Conservation (phyloP, 257 asterid genomes). For the Nicotiana knightiana region DNA sequence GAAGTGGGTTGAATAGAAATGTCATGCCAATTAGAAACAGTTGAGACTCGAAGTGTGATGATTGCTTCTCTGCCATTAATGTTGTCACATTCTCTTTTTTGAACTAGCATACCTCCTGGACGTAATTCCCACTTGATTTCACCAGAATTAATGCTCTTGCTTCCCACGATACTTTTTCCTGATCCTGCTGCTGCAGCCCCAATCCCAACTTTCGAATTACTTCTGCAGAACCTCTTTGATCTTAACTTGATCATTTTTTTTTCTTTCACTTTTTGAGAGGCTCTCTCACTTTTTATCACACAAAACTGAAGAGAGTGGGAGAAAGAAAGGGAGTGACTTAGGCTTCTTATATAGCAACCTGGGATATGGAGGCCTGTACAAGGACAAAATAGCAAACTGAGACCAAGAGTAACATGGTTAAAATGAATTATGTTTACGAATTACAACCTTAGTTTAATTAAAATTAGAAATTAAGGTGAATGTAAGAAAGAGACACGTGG, state of each 20-base stretch:
- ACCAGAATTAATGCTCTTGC: not conserved
- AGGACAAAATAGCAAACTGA: constrained; percentile 22
- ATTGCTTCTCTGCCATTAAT: constrained; percentile 20
- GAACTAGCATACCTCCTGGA: constrained; percentile 91
- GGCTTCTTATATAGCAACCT: constrained; percentile 32
- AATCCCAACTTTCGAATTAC: constrained; percentile 33
- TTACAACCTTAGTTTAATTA: not conserved
- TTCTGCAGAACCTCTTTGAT: constrained; percentile 51
- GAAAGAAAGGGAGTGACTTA: constrained; percentile 4
- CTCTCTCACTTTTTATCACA: not conserved
- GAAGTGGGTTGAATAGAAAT: constrained; percentile 54
- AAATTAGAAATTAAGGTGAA: not conserved
- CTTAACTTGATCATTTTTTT: constrained; percentile 46
- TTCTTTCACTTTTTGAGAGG: not conserved
- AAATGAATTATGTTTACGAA: not conserved
- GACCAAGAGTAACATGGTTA: not conserved
- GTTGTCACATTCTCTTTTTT: constrained; percentile 43
- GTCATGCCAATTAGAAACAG: constrained; percentile 46
- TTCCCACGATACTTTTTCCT: not conserved
- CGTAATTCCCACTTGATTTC: constrained; percentile 77
- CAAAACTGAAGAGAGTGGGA: not conserved
- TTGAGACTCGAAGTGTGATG: constrained; percentile 54
- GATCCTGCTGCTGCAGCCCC: not conserved
- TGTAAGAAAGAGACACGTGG: too few relatives aligned
- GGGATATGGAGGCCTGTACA: constrained; percentile 4